Conservation (phyloP, 257 asterid genomes). For the Haberlea rhodopensis region DNA sequence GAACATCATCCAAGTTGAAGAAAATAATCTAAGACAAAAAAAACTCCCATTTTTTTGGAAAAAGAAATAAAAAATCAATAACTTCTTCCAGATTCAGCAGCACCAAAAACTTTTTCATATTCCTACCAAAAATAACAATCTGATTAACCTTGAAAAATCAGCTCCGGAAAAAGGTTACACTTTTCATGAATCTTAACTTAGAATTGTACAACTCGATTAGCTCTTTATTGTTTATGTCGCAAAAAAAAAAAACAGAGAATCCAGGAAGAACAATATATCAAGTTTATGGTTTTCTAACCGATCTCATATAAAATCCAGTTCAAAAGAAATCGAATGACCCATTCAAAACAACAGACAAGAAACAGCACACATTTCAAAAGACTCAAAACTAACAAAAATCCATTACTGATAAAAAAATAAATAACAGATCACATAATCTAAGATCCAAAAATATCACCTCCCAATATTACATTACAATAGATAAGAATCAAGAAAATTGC, state of each 20-base stretch:
- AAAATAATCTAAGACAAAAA: constrained; percentile 36
- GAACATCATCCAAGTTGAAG: constrained; percentile 19
- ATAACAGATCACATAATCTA: neutral
- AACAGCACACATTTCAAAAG: neutral
- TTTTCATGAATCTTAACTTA: neutral
- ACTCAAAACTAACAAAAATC: no score
- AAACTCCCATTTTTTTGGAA: constrained; percentile 12
- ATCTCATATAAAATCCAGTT: neutral
- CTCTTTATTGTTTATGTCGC: neutral
- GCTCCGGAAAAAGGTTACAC: neutral
- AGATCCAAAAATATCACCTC: neutral
- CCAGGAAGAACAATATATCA: no score
- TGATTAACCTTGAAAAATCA: constrained; percentile 13
- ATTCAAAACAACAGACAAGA: neutral
- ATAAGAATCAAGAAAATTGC: neutral
- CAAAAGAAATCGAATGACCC: neutral
- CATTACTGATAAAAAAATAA: neutral
- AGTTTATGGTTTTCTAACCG: neutral
- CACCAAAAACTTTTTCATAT: constrained; percentile 20
- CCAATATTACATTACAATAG: neutral
- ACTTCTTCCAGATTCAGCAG: constrained; percentile 30
- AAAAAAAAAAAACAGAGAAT: neutral
- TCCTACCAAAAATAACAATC: constrained; percentile 35
- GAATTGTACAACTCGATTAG: neutral
- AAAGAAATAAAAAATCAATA: neutral